Evolutionary conservation across 2,329 filamentous ascomycete genomes (phyloP).

Genomic region (Verticillium nubilum): DNA sequence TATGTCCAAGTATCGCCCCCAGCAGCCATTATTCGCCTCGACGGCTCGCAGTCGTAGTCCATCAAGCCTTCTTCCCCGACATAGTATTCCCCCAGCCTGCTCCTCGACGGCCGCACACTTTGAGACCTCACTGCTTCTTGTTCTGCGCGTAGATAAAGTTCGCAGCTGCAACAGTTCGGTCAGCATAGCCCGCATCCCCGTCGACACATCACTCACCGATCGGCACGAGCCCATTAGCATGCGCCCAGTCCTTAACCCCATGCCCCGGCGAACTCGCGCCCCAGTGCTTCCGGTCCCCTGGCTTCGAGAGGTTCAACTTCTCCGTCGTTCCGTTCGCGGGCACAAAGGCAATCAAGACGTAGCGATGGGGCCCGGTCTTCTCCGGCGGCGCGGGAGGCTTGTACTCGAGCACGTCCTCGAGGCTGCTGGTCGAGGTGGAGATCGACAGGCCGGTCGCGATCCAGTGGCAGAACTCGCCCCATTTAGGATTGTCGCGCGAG

Average conservation of each 20-base stretch:
- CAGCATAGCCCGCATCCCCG: not conserved
- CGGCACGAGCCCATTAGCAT: constrained; percentile 32
- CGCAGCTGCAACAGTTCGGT: constrained; percentile 27
- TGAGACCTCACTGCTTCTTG: constrained; percentile 26
- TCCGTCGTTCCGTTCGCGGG: constrained; percentile 32
- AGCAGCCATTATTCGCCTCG: not conserved
- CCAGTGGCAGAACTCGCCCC: constrained; percentile 42
- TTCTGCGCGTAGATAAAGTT: constrained; percentile 37
- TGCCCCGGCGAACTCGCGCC: constrained; percentile 27
- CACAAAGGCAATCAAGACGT: constrained; percentile 34
- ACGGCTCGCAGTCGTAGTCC: no score
- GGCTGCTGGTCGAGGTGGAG: constrained; percentile 12
- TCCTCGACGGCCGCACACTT: no score
- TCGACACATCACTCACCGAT: constrained; percentile 26
- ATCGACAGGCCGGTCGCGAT: constrained; percentile 28
- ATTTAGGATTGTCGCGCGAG: constrained; percentile 33
- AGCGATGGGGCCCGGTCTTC: constrained; percentile 36
- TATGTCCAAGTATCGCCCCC: no score
- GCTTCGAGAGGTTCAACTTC: constrained; percentile 25
- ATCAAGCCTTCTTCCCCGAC: no score
- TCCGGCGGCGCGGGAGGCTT: constrained; percentile 34
- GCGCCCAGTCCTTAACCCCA: constrained; percentile 33
- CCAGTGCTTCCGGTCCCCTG: constrained; percentile 31
- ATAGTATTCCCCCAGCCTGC: no score
- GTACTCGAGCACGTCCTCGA: constrained; percentile 32